Conservation (phyloP, 345 rosid species). For the Crucihimalaya himalaica region DNA sequence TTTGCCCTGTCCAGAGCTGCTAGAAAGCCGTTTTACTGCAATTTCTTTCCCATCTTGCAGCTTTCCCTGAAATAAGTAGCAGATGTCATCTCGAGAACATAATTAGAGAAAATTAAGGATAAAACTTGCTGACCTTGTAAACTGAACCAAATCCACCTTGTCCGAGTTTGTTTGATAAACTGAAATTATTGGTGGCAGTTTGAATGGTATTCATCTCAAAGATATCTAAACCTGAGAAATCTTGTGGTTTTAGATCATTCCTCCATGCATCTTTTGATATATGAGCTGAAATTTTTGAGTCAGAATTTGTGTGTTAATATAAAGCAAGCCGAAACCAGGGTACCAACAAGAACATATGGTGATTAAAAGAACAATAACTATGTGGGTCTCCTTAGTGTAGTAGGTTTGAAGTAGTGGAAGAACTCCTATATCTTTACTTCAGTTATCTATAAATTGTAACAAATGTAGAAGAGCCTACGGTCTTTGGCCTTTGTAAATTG, state of each 20-base stretch:
- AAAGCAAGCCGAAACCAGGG: not conserved
- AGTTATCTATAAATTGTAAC: too few species aligned
- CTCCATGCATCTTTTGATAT: slow-evolving; percentile 2
- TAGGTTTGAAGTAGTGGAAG: too few species aligned
- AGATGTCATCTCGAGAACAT: not conserved
- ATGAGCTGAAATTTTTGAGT: not conserved
- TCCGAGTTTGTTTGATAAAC: slow-evolving; percentile 22
- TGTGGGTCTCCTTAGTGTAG: too few species aligned
- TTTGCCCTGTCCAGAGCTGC: slow-evolving; percentile 41
- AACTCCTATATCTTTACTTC: too few species aligned
- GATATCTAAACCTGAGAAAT: not conserved
- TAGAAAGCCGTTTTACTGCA: not conserved
- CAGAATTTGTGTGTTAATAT: not conserved
- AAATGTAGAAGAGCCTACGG: not conserved
- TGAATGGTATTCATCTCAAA: slow-evolving; percentile 2
- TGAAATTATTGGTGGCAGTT: slow-evolving; percentile 17
- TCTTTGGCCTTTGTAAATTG: too few species aligned
- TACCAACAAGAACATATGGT: too few species aligned
- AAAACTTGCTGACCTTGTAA: slow-evolving; percentile 5
- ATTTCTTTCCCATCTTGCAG: slow-evolving; percentile 27
- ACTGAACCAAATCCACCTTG: slow-evolving; percentile 33
- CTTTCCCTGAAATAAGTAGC: not conserved
- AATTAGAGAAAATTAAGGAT: not conserved
- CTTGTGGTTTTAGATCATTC: not conserved
- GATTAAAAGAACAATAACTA: too few species aligned